phyloP scores from a whole-genome alignment of 257 asterid genomes.

The Ehretia macrophylla region DNA sequence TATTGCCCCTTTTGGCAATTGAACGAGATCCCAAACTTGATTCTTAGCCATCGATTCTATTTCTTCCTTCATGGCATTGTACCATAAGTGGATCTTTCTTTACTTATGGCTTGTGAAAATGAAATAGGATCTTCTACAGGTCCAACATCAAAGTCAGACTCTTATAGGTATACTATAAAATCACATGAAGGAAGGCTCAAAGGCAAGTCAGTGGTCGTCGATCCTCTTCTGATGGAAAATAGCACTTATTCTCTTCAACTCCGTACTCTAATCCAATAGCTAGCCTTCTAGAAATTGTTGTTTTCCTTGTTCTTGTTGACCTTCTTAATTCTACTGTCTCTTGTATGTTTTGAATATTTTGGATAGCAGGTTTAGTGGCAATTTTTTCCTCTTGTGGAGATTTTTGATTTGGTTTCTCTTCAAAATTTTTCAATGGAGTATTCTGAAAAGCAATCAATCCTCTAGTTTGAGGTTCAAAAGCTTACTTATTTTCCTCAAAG shows the following conservation, averaged over 20 bases:
- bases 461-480: too few relatives aligned
- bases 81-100: not conserved
- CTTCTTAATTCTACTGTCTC: not conserved
- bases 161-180: not conserved
- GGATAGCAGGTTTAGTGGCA: not conserved
- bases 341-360: too few relatives aligned
- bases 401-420: not conserved
- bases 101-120: slow-evolving; percentile 2
- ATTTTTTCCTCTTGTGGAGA: not conserved
- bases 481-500: too few relatives aligned
- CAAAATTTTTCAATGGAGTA: not conserved
- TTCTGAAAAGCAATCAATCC: too few relatives aligned
- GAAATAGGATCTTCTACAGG: not conserved
- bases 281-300: not conserved
- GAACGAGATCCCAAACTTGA: not conserved
- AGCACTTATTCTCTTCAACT: too few relatives aligned
- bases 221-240: too few relatives aligned
- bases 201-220: too few relatives aligned
- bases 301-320: not conserved
- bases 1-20: too few relatives aligned
- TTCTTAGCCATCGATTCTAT: not conserved
- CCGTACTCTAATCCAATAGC: too few relatives aligned
- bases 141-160: not conserved
- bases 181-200: too few relatives aligned
- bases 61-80: too few relatives aligned